These are phyloP conservation scores for Sarocladium oryzae DNA, from an alignment of 2,329 filamentous ascomycete genomes.

Conservation along the genomic window DNA sequence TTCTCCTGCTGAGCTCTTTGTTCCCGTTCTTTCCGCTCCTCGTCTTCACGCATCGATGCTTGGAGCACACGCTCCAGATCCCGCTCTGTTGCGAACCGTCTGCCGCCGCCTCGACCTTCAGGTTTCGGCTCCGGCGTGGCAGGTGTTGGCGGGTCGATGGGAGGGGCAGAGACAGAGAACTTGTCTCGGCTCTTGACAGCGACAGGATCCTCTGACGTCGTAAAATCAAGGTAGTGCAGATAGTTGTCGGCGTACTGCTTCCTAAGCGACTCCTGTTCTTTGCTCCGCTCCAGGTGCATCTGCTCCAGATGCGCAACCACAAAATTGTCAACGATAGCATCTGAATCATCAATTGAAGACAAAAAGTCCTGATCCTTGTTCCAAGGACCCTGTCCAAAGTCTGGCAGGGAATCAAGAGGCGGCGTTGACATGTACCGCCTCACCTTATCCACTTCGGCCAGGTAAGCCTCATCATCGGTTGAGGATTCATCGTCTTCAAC, in stretches of 20 bases:
- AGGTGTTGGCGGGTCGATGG: slow-evolving; percentile 26
- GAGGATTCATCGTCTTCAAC: slow-evolving; percentile 43
- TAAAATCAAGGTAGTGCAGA: slow-evolving; percentile 47
- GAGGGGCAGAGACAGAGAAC: slow-evolving; percentile 35
- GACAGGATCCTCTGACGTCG: slow-evolving; percentile 46
- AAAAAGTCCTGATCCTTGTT: slow-evolving; percentile 39
- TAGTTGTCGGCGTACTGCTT: slow-evolving; percentile 42
- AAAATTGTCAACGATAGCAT: slow-evolving; percentile 36
- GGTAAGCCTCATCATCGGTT: slow-evolving; percentile 33
- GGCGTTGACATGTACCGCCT: slow-evolving; percentile 48
- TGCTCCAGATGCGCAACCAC: slow-evolving; percentile 39
- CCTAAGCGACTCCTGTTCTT: slow-evolving; percentile 32
- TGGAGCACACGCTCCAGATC: slow-evolving; percentile 67
- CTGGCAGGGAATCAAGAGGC: slow-evolving; percentile 46
- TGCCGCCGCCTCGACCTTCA: slow-evolving; percentile 47
- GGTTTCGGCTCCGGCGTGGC: slow-evolving; percentile 47
- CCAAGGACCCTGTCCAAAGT: slow-evolving; percentile 41
- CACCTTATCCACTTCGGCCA: slow-evolving; percentile 37
- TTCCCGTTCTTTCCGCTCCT: slow-evolving; percentile 63
- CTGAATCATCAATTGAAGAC: slow-evolving; percentile 30
- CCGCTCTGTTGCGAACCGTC: slow-evolving; percentile 62
- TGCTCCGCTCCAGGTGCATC: slow-evolving; percentile 28
- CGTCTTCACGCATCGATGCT: slow-evolving; percentile 64
- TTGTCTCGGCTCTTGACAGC: slow-evolving; percentile 50
- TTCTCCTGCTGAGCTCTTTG: slow-evolving; percentile 58